Evolutionary conservation across 148 eudicot genomes (phyloP).

Genomic region (Tetragonia tetragonoides): DNA sequence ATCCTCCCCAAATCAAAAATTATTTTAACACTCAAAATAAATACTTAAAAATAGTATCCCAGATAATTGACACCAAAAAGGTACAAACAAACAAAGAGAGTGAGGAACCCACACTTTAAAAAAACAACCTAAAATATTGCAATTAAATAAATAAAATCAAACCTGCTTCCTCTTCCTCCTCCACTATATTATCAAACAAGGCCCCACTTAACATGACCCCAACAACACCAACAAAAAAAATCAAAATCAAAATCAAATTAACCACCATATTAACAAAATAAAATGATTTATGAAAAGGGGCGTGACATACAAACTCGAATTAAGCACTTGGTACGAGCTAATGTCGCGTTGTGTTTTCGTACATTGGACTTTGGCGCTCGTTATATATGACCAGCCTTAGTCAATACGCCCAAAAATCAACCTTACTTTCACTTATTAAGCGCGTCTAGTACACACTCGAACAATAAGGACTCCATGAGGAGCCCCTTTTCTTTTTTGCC

Average conservation of each 20-base stretch:
- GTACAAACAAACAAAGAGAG: constrained; percentile 27
- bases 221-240: constrained; percentile 32
- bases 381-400: not conserved
- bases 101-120: constrained; percentile 28
- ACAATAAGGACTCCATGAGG: constrained; percentile 18
- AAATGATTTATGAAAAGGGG: not conserved
- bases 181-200: constrained; percentile 15
- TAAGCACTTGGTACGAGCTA: constrained; percentile 17
- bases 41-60: not conserved
- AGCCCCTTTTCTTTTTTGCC: not conserved
- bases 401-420: not conserved
- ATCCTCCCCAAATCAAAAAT: constrained; percentile 5
- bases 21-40: not conserved
- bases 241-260: not conserved
- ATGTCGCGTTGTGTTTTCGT: constrained; percentile 30
- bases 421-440: constrained; percentile 1
- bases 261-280: too few species aligned
- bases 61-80: constrained; percentile 22
- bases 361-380: constrained; percentile 41
- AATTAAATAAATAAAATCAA: not conserved
- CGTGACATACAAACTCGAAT: constrained; percentile 8
- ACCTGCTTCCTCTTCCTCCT: constrained; percentile 1
- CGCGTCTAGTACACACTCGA: not conserved
- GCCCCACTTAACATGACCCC: constrained; percentile 41
- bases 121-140: not conserved